Evolutionary conservation across 2,329 filamentous ascomycete species (phyloP), one percentile per base, ranked within the genome.

Genomic region (Ascochyta fabae): DNA sequence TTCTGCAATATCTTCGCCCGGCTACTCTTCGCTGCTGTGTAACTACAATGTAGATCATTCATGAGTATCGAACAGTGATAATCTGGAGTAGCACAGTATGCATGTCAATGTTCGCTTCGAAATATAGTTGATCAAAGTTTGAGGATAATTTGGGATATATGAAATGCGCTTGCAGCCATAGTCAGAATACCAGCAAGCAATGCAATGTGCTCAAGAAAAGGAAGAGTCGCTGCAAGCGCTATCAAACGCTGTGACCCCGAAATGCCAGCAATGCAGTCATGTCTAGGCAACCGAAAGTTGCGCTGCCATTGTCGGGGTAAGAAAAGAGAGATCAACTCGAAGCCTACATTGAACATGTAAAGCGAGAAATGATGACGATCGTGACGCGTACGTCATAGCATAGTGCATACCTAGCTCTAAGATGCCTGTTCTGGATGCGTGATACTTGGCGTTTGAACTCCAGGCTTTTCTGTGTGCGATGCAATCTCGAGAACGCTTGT

Each of bases 361-460:
- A 36, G 29, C 19, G 16, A 27, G 31, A n/a, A 35, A 22, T 48
- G 15, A 15, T 33, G 26, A 33, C 10, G 23, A 10, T 7, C 22
- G 41, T 41, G 36, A 49, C 27, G 34, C 35, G 39, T 22, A 23
- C n/a, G 16, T 43, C 31, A 9, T 43, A 24, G 6, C 4, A 7
- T 24, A 16, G 41, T 19, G 12, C 15, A 12, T 33, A 33, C 35
- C 4, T 40, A 56, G 27, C 40, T 62, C 47, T 66, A 56, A 13
- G 47, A 56, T 48, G 42, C 27, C 26, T 51, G 53, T 23, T 56
- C 53, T 26, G 53, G 53, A 33, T 56, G 53, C 22, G 47, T 51
- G n/a, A 65, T 67, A 57, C 75, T 77, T 13, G 76, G 75, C 22
- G 74, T 77, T 53, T 74, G 65, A 19, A 80, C 75, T 10, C 76